Conservation (phyloP, 2,329 filamentous ascomycete genomes). For the Aspergillus awamori region DNA sequence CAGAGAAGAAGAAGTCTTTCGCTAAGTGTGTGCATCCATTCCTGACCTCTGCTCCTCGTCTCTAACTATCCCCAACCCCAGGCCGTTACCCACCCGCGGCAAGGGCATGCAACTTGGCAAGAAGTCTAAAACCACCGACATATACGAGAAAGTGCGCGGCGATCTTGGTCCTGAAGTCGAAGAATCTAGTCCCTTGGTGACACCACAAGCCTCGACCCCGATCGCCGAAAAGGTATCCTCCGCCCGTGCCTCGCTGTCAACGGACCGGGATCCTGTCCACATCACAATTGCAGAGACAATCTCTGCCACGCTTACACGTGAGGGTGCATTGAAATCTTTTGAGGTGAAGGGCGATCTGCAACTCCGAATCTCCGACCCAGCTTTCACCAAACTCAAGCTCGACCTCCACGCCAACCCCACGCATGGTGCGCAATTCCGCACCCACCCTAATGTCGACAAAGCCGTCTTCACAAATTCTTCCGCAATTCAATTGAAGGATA, state of each 20-base stretch:
- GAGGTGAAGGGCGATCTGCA: slow-evolving; percentile 91
- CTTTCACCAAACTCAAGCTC: slow-evolving; percentile 89
- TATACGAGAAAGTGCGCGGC: slow-evolving; percentile 92
- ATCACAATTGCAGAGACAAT: slow-evolving; percentile 89
- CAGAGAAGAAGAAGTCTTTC: slow-evolving; percentile 91
- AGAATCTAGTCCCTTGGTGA: slow-evolving; percentile 69
- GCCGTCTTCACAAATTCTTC: slow-evolving; percentile 80
- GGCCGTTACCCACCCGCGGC: slow-evolving; percentile 68
- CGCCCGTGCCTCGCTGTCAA: slow-evolving; percentile 64
- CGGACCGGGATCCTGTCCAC: slow-evolving; percentile 83
- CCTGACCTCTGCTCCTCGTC: neutral
- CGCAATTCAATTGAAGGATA: slow-evolving; percentile 86
- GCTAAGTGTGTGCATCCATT: slow-evolving; percentile 64
- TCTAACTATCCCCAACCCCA: slow-evolving; percentile 49
- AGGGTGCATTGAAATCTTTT: slow-evolving; percentile 83
- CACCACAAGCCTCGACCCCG: slow-evolving; percentile 56
- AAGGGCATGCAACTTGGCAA: slow-evolving; percentile 99
- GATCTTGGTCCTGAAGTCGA: slow-evolving; percentile 88
- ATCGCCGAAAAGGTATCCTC: slow-evolving; percentile 56
- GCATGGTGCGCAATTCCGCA: slow-evolving; percentile 86
- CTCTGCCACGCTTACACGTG: slow-evolving; percentile 81
- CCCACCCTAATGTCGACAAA: slow-evolving; percentile 95
- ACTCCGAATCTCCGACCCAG: slow-evolving; percentile 83
- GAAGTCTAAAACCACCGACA: slow-evolving; percentile 96
- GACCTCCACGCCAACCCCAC: slow-evolving; percentile 74